phyloP scores from a whole-genome alignment of 225 moss, liverwort and hornwort species.

The Polytrichum formosum region DNA sequence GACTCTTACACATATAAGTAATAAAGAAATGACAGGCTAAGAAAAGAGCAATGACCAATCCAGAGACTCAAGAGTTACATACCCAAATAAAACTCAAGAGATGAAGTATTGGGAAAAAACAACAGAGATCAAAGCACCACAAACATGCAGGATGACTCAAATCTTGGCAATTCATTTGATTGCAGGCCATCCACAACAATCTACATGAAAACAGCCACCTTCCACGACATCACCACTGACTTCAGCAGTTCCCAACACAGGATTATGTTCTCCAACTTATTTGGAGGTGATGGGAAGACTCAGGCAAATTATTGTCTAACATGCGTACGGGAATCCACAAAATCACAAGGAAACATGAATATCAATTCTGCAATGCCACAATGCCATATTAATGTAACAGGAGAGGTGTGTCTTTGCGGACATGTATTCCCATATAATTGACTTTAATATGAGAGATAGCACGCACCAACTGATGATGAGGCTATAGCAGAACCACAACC shows the following conservation, averaged over 20 bases:
- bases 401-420: background rate
- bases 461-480: constrained; percentile 89
- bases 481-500: constrained; percentile 98
- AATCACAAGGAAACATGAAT: background rate
- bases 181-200: too few relatives aligned
- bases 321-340: background rate
- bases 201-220: too few relatives aligned
- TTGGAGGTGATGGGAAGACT: background rate
- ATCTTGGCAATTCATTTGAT: too few relatives aligned
- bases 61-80: too few relatives aligned
- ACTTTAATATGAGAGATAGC: background rate
- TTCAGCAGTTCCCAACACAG: too few relatives aligned
- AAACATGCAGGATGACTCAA: too few relatives aligned
- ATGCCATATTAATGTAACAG: background rate
- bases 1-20: background rate
- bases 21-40: background rate
- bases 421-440: too few relatives aligned
- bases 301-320: background rate
- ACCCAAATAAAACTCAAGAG: too few relatives aligned
- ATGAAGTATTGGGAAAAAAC: too few relatives aligned
- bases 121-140: too few relatives aligned
- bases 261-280: background rate
- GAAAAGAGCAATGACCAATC: background rate
- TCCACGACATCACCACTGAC: too few relatives aligned
- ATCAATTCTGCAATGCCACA: background rate